Evolutionary conservation across 352 stramenopile genomes (phyloP).

Genomic region (Pythium volutum): DNA sequence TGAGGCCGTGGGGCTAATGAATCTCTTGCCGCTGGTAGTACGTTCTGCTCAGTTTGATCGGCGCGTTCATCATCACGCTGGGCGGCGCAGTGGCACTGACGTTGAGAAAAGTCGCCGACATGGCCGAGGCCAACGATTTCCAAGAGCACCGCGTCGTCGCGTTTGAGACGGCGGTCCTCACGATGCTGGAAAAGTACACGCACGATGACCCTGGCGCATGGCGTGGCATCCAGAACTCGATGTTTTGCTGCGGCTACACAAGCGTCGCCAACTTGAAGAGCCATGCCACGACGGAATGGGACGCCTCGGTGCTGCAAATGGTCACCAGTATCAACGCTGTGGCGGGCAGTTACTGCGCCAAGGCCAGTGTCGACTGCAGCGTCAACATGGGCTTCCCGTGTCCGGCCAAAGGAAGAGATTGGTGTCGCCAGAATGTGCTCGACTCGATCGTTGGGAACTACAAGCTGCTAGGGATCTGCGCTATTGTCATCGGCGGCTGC

Average conservation of each 20-base stretch:
- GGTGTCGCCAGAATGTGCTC: constrained; percentile 53
- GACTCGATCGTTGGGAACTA: constrained; percentile 44
- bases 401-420: constrained; percentile 33
- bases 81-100: constrained; percentile 48
- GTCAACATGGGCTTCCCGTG: constrained; percentile 25
- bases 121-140: constrained; percentile 34
- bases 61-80: constrained; percentile 42
- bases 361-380: constrained; percentile 23
- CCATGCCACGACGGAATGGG: constrained; percentile 28
- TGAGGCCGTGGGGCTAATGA: too few species aligned
- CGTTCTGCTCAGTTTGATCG: constrained; percentile 37
- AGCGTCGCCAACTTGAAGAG: constrained; percentile 25
- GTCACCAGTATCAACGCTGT: constrained; percentile 39
- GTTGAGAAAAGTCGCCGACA: constrained; percentile 34
- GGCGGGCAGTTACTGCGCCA: constrained; percentile 39
- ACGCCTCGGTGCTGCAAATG: constrained; percentile 29
- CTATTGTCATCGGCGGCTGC: constrained; percentile 37
- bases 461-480: constrained; percentile 40
- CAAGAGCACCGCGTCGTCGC: constrained; percentile 27
- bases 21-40: constrained; percentile 29
- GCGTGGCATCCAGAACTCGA: constrained; percentile 40
- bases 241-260: constrained; percentile 58
- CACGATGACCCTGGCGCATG: constrained; percentile 28
- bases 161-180: constrained; percentile 51
- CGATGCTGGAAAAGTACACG: constrained; percentile 35